Percentiles rank a stretch among this genome's conserved stretches.
Evolutionary conservation across 176 grass and related monocot species (phyloP).

Genomic region (Aegilops speltoides): DNA sequence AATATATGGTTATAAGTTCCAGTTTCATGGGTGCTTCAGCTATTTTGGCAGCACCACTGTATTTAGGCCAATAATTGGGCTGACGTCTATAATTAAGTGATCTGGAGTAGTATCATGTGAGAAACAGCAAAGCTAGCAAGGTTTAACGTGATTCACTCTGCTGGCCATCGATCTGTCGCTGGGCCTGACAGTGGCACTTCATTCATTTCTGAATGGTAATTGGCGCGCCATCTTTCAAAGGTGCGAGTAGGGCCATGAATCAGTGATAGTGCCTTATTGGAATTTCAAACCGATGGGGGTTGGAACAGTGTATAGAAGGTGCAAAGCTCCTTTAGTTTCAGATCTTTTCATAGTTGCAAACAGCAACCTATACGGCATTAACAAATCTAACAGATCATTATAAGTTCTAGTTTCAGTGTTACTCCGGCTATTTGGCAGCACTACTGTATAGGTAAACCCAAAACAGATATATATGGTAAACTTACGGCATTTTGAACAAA

Average conservation of each 20-base stretch:
- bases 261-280: neutral
- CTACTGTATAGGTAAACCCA: neutral
- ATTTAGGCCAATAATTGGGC: neutral
- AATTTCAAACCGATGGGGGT: neutral
- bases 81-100: neutral
- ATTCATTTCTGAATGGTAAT: neutral
- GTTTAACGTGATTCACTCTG: neutral
- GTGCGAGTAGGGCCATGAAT: neutral
- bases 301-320: neutral
- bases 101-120: neutral
- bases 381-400: no score
- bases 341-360: neutral
- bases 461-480: neutral
- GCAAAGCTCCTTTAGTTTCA: neutral
- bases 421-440: no score
- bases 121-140: neutral
- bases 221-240: neutral
- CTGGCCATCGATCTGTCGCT: slow-evolving; percentile 2
- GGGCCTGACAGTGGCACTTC: neutral
- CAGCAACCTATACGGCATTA: neutral
- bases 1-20: neutral
- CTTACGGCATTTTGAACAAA: neutral
- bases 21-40: neutral
- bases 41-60: neutral
- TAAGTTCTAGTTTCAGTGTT: no score